phyloP scores from a whole-genome alignment of 2,329 filamentous ascomycete genomes.

The Hypoxylon sp. region DNA sequence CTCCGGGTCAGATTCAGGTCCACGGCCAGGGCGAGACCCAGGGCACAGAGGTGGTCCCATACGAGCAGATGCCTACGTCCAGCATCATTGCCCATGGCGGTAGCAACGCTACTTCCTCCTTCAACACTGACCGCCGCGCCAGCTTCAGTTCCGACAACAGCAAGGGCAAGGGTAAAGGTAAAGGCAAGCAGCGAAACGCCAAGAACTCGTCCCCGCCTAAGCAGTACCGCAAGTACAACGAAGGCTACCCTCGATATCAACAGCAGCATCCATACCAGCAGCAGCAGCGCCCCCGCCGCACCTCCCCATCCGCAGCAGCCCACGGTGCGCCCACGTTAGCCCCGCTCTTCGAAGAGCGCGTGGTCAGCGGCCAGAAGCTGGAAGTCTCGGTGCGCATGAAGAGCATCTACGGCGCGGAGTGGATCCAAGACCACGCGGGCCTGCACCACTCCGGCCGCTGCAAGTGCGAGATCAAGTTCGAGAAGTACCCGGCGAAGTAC shows the following conservation, averaged over 20 bases:
- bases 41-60: background rate
- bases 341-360: conserved; percentile 44
- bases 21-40: background rate
- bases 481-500: conserved; percentile 48
- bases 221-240: no score
- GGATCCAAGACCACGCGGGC: conserved; percentile 58
- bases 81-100: background rate
- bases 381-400: conserved; percentile 54
- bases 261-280: background rate
- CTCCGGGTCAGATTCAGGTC: background rate
- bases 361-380: conserved; percentile 27
- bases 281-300: background rate
- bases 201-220: background rate
- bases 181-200: conserved; percentile 6
- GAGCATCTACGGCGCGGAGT: conserved; percentile 60
- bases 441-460: conserved; percentile 57
- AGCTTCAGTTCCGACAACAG: background rate
- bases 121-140: no score
- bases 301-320: background rate
- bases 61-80: background rate
- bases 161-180: conserved; percentile 1
- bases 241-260: background rate
- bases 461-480: conserved; percentile 55
- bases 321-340: background rate
- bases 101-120: background rate